phyloP scores from a whole-genome alignment of 257 asterid species.

The Galeopsis tetrahit region DNA sequence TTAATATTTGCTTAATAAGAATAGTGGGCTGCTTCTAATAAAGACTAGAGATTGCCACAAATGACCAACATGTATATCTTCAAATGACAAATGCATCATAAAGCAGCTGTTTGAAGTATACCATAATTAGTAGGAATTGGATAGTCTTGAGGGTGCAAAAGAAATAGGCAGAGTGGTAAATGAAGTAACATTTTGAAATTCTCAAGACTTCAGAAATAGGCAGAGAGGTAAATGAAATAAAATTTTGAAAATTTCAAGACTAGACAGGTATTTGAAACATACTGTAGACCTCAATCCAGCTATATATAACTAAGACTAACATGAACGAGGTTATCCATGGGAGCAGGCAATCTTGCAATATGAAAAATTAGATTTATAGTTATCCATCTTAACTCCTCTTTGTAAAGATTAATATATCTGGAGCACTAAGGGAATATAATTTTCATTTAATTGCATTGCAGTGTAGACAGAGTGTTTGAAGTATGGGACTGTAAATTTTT shows the following conservation, averaged over 20 bases:
- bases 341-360: neutral
- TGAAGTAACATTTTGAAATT: slow-evolving; percentile 11
- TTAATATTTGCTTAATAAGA: slow-evolving; percentile 16
- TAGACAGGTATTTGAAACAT: neutral
- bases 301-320: slow-evolving; percentile 12
- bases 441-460: neutral
- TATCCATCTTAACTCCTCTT: neutral
- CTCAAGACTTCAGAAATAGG: slow-evolving; percentile 3
- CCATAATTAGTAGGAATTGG: neutral
- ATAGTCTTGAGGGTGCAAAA: slow-evolving; percentile 22
- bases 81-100: slow-evolving; percentile 16
- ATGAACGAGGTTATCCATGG: neutral
- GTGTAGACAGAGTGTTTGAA: neutral
- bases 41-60: slow-evolving; percentile 22
- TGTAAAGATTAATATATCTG: neutral
- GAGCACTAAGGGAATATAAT: slow-evolving; percentile 4
- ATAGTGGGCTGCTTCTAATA: slow-evolving; percentile 15
- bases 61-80: slow-evolving; percentile 17
- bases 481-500: neutral
- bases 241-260: slow-evolving; percentile 10
- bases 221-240: slow-evolving; percentile 10
- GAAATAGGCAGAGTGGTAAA: slow-evolving; percentile 16
- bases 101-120: slow-evolving; percentile 16
- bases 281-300: slow-evolving; percentile 13
- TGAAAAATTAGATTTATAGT: neutral